phyloP scores from a whole-genome alignment of 176 grass and related monocot genomes.

The Lolium multiflorum region DNA sequence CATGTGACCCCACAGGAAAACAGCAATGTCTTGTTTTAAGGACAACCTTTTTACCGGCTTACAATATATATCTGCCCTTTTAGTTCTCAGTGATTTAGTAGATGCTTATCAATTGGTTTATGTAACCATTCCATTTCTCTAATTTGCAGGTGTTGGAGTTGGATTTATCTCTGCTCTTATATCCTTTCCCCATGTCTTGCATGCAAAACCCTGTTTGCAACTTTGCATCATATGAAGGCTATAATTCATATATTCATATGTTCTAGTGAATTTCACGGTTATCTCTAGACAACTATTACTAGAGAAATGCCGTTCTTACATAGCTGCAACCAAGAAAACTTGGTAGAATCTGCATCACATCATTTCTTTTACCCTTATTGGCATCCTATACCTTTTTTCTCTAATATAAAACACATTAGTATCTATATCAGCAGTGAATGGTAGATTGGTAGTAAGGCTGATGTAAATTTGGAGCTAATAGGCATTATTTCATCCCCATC shows the following conservation, averaged over 20 bases:
- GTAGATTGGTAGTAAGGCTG: not conserved
- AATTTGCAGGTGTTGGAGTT: slow-evolving; percentile 85
- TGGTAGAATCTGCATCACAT: not conserved
- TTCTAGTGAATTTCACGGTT: slow-evolving; percentile 21
- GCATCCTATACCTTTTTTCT: not conserved
- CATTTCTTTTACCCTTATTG: not conserved
- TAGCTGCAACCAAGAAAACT: not conserved
- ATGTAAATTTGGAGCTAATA: slow-evolving; percentile 22
- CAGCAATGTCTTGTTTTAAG: not conserved
- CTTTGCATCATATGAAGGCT: slow-evolving; percentile 16
- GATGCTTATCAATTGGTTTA: not conserved
- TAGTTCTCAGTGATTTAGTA: not conserved
- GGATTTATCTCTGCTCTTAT: slow-evolving; percentile 99
- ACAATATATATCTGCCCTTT: not conserved
- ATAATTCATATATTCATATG: slow-evolving; percentile 21
- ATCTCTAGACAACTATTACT: slow-evolving; percentile 8
- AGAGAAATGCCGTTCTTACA: not conserved
- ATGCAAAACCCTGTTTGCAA: slow-evolving; percentile 32
- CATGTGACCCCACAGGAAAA: slow-evolving; percentile 9
- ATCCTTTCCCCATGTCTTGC: slow-evolving; percentile 63
- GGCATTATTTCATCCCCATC: slow-evolving; percentile 12
- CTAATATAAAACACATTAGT: not conserved
- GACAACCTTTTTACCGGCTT: not conserved
- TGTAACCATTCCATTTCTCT: slow-evolving; percentile 33
- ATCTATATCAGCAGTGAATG: not conserved